A percentile compares a stretch with the other conserved stretches of the same genome.
phyloP scores from a whole-genome alignment of 139 green algal genomes.

The Spirogloea muscicola region DNA sequence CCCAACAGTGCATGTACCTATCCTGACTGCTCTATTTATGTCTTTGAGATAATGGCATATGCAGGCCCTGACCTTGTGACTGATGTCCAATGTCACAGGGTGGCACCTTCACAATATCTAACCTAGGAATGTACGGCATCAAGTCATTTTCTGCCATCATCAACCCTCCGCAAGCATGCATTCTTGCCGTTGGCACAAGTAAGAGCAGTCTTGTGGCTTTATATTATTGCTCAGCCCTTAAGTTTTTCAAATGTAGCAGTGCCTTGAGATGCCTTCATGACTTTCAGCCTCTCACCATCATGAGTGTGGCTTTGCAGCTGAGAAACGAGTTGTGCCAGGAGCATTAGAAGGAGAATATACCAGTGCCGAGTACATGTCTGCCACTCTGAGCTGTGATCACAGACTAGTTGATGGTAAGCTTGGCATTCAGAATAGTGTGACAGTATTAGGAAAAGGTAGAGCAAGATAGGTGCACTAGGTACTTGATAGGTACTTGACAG shows the following conservation, averaged over 20 bases:
- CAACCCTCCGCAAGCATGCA: conserved; percentile 58
- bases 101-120: conserved; percentile 59
- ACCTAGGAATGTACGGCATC: conserved; percentile 60
- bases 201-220: no score
- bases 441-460: no score
- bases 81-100: no score
- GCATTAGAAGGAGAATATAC: conserved; percentile 31
- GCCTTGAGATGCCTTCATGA: no score
- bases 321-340: conserved; percentile 50
- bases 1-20: no score
- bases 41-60: no score
- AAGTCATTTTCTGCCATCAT: conserved; percentile 61
- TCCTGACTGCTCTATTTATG: no score
- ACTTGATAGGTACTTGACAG: neutral
- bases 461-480: conserved; percentile 32
- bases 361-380: conserved; percentile 63
- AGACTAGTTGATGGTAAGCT: conserved; percentile 73
- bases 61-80: no score
- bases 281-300: neutral
- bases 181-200: conserved; percentile 52
- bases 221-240: no score
- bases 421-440: neutral
- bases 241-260: no score
- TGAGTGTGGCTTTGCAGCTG: conserved; percentile 1
- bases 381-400: conserved; percentile 81